Conservation (phyloP, 768 basidiomycete species). For the Daedaleopsis nitida region DNA sequence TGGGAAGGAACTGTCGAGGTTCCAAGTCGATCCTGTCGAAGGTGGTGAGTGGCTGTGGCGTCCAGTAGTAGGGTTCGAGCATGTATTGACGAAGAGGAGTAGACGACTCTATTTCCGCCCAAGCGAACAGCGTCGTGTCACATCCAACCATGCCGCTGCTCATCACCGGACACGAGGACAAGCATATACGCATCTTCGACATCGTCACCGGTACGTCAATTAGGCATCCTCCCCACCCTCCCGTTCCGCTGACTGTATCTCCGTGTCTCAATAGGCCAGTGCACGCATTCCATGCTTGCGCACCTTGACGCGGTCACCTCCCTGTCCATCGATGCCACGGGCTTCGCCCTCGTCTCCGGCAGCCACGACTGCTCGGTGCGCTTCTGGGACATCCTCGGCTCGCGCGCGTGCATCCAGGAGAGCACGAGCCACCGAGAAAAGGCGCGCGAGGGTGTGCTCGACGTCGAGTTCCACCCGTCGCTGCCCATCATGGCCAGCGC, state of each 20-base stretch:
- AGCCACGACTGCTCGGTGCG: conserved; percentile 94
- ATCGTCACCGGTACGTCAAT: conserved; percentile 68
- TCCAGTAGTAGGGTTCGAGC: not conserved
- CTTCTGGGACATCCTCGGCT: conserved; percentile 90
- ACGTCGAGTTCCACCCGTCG: conserved; percentile 81
- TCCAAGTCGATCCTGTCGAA: conserved; percentile 61
- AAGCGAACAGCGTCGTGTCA: conserved; percentile 84
- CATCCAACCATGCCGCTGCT: conserved; percentile 90
- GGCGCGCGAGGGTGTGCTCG: conserved; percentile 87
- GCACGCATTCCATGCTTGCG: conserved; percentile 86
- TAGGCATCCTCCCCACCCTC: not conserved
- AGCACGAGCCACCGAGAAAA: conserved; percentile 88
- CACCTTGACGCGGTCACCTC: conserved; percentile 94
- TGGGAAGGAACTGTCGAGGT: conserved; percentile 71
- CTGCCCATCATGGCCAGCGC: conserved; percentile 89
- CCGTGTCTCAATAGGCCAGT: conserved; percentile 56
- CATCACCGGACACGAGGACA: conserved; percentile 92
- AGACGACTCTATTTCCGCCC: conserved; percentile 75
- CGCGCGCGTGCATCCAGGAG: conserved; percentile 85
- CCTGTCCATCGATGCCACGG: conserved; percentile 83
- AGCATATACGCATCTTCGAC: conserved; percentile 89
- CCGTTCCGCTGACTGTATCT: conserved; percentile 6
- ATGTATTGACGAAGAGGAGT: not conserved
- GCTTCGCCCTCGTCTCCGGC: conserved; percentile 85
- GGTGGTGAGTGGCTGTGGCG: conserved; percentile 39